Percentiles rank a stretch among this genome's conserved stretches.
These are phyloP conservation scores for Ogataea angusta DNA, from an alignment of 805 yeast genomes.

Conservation along the genomic window DNA sequence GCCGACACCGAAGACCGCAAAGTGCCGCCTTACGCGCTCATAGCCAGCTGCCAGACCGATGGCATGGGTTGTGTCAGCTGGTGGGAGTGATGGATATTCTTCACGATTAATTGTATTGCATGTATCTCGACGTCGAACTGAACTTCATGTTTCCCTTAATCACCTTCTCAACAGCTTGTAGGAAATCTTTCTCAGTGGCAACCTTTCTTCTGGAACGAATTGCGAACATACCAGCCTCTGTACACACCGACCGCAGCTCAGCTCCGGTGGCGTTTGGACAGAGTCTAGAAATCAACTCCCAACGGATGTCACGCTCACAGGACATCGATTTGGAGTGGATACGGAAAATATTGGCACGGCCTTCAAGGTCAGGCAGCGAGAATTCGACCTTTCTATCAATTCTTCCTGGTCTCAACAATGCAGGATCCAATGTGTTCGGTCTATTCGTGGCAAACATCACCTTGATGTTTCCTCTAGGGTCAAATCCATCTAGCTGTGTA, in stretches of 20 bases:
- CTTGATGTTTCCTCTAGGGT: conserved; percentile 97
- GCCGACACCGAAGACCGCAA: conserved; percentile 30
- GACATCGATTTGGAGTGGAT: conserved; percentile 98
- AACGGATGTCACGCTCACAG: conserved; percentile 93
- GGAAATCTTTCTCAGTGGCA: conserved; percentile 96
- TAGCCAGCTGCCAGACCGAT: conserved; percentile 90
- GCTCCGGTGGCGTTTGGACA: conserved; percentile 99
- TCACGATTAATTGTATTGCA: conserved; percentile 81
- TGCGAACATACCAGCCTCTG: conserved; percentile 99
- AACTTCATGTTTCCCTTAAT: conserved; percentile 98
- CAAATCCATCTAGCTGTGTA: conserved; percentile 97
- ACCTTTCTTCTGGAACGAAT: conserved; percentile 97
- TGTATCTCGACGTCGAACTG: conserved; percentile 93
- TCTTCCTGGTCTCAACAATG: conserved; percentile 96
- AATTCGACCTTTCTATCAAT: conserved; percentile 98
- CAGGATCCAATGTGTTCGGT: conserved; percentile 98
- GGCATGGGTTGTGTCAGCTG: conserved; percentile 96
- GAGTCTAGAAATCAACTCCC: conserved; percentile 96
- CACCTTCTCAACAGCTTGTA: conserved; percentile 97
- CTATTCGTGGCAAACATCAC: conserved; percentile 99
- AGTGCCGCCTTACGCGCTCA: conserved; percentile 76
- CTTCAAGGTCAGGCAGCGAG: conserved; percentile 93
- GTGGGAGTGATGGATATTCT: conserved; percentile 62
- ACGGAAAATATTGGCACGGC: conserved; percentile 95
- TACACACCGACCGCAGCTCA: conserved; percentile 95